Evolutionary conservation across 306 rosid genomes (phyloP).

Genomic region (Vachellia collinsii): DNA sequence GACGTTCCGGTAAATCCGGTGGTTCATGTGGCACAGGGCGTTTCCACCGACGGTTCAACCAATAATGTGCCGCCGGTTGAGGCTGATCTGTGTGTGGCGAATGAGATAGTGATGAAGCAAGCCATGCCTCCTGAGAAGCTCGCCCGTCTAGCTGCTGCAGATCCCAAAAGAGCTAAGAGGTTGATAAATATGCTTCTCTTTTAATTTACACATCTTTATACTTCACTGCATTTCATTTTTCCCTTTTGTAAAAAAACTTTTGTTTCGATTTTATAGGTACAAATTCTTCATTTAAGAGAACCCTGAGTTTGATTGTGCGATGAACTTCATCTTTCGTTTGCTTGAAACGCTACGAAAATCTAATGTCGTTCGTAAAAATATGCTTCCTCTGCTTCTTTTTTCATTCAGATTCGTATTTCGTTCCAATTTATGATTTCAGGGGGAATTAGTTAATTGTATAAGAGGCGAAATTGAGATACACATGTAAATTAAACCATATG

Average conservation of each 20-base stretch:
- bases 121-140: constrained; percentile 58
- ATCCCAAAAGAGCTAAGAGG: constrained; percentile 76
- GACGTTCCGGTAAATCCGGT: not conserved
- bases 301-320: not conserved
- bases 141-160: constrained; percentile 59
- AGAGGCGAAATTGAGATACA: too few species aligned
- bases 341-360: too few species aligned
- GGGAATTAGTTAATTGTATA: not conserved
- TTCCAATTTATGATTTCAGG: too few species aligned
- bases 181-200: not conserved
- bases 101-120: constrained; percentile 48
- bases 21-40: constrained; percentile 44
- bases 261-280: not conserved
- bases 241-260: not conserved
- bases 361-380: not conserved
- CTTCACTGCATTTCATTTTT: not conserved
- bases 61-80: constrained; percentile 33
- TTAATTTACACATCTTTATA: not conserved
- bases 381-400: not conserved
- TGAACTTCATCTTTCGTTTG: not conserved
- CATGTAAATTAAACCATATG: not conserved
- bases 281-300: not conserved
- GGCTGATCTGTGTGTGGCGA: constrained; percentile 23
- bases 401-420: too few species aligned
- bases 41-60: constrained; percentile 41